A percentile compares a stretch with the other conserved stretches of the same genome.
Conservation (phyloP, 306 rosid genomes). For the Prunus mume region DNA sequence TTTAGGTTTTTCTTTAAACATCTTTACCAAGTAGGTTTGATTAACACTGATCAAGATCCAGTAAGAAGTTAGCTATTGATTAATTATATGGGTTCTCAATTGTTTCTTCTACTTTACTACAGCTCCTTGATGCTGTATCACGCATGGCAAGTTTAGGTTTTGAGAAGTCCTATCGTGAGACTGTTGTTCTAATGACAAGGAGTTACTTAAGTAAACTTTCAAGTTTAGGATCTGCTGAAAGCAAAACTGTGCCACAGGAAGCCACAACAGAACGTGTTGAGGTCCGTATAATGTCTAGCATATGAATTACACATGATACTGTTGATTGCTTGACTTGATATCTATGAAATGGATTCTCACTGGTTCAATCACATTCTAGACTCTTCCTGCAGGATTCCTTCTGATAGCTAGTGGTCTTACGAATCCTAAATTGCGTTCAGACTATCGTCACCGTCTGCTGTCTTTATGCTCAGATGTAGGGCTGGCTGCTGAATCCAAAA, state of each 20-base stretch:
- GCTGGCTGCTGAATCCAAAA: constrained; percentile 97
- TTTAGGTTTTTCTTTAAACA: constrained; percentile 17
- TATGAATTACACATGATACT: constrained; percentile 23
- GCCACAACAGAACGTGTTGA: constrained; percentile 93
- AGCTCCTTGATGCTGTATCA: constrained; percentile 96
- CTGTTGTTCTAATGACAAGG: constrained; percentile 94
- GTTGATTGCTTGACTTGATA: constrained; percentile 38
- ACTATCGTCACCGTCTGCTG: constrained; percentile 86
- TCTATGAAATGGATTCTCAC: constrained; percentile 71
- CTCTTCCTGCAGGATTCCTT: constrained; percentile 97
- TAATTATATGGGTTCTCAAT: constrained; percentile 16
- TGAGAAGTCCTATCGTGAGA: constrained; percentile 97
- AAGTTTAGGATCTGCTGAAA: constrained; percentile 84
- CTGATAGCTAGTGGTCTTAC: constrained; percentile 76
- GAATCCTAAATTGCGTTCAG: constrained; percentile 66
- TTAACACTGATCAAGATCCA: background rate
- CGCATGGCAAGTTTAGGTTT: constrained; percentile 98
- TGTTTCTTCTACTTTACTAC: constrained; percentile 29
- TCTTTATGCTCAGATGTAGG: constrained; percentile 97
- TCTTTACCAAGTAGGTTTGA: background rate
- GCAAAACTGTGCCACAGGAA: constrained; percentile 84
- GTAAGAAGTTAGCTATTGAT: constrained; percentile 23
- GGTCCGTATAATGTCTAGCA: constrained; percentile 49
- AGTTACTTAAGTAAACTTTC: constrained; percentile 91
- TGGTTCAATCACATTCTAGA: constrained; percentile 89